phyloP scores from a whole-genome alignment of 2,329 filamentous ascomycete genomes.

The Fusarium sp. region DNA sequence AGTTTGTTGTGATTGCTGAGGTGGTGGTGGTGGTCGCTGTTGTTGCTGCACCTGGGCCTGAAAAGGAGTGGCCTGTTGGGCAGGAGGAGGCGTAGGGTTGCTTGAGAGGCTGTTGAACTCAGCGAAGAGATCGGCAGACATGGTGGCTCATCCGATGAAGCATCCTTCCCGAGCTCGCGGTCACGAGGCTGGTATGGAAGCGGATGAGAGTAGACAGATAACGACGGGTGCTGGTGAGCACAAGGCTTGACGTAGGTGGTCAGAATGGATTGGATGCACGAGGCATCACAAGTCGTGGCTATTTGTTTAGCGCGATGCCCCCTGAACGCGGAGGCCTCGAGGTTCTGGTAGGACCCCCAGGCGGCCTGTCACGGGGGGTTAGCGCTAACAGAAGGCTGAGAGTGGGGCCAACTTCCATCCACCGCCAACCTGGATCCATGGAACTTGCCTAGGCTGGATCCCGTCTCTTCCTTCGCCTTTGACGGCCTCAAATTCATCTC shows the following conservation, averaged over 20 bases:
- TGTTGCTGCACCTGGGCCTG: constrained; percentile 21
- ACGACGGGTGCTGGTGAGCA: neutral
- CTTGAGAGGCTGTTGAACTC: constrained; percentile 67
- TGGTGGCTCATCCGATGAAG: constrained; percentile 47
- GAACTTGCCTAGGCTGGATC: constrained; percentile 1
- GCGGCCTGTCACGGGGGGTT: constrained; percentile 9
- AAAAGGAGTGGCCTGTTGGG: constrained; percentile 24
- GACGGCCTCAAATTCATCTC: constrained; percentile 10
- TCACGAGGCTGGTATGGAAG: constrained; percentile 9
- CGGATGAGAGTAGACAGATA: neutral
- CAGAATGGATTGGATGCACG: neutral
- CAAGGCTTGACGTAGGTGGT: constrained; percentile 5
- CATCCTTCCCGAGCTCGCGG: constrained; percentile 19
- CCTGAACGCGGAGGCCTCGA: constrained; percentile 23
- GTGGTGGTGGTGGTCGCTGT: constrained; percentile 11
- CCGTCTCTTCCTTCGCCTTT: constrained; percentile 26
- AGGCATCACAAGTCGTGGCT: neutral
- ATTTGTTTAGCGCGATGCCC: constrained; percentile 31
- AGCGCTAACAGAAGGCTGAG: constrained; percentile 12
- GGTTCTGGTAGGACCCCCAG: neutral
- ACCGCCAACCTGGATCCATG: constrained; percentile 2
- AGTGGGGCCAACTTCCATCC: constrained; percentile 32
- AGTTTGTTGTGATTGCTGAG: constrained; percentile 23
- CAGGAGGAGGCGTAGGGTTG: constrained; percentile 46
- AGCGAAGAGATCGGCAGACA: constrained; percentile 76